Evolutionary conservation across 2,329 filamentous ascomycete genomes (phyloP), one percentile per base, ranked within the genome.

Genomic region (Phoma sp.): DNA sequence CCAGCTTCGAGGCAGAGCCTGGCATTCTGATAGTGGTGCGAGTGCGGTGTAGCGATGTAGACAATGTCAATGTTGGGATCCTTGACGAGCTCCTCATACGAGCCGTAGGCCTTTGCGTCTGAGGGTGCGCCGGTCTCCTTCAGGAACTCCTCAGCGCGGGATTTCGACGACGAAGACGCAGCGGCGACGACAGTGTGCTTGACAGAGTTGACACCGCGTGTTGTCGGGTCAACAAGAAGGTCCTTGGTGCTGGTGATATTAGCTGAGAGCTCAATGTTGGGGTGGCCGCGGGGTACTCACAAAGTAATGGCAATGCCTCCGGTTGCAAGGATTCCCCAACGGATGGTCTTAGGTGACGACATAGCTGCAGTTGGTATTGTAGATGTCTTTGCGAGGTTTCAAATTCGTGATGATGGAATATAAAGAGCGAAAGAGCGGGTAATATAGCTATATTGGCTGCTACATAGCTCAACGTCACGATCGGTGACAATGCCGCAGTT

Each of bases 1-100:
- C 91, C 90, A 7, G 89, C 90, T 62, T 91, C 84, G 32, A 96
- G 81, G 36, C 87, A 89, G n/a, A 96, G 83, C 85, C 92, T 91
- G 60, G 86, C 84, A 77, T 96, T 93, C 74, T 96, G 91, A 79
- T 93, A 96, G 79, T 96, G 92, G 75, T 96, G 92, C 66, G 90
- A 93, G 78, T 96, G 92, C 14, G 92, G 92, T 4, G 92, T 96
- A 20, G 91, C 92, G 50, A 96, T 85, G 75, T 96, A 96, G 77
- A 96, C 78, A 65, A 96, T 90, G 74, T 96, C 90, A 62, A 96
- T 84, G 66, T 91, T 84, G 6, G 88, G 79, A 72, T 96, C 91
- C 43, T 84, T 83, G 21, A 93, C 91, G 23, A 96, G 84, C 72
- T 92, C 90, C 57, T 87, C 83, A 76, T 96, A 96, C 10, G 88